Evolutionary conservation across 2,329 filamentous ascomycete genomes (phyloP).

Genomic region (Sclerotinia subarctica): DNA sequence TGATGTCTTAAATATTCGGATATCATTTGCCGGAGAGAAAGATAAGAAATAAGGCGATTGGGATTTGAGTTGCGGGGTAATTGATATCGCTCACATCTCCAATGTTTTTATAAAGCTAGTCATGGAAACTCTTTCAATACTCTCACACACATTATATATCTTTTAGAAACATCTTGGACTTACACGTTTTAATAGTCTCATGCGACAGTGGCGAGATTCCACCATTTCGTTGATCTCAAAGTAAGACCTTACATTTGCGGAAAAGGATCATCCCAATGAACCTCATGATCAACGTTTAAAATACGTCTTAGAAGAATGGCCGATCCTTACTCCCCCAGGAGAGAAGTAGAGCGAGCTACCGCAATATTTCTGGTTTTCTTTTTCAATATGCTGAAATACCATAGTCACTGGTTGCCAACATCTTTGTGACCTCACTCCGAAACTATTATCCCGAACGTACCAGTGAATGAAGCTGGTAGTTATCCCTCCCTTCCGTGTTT

Average conservation of each 20-base stretch:
- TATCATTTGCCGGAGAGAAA: background rate
- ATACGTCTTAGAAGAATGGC: background rate
- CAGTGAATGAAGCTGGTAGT: too few relatives aligned
- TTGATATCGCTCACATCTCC: background rate
- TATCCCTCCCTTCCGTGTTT: too few relatives aligned
- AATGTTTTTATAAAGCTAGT: background rate
- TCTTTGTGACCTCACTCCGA: too few relatives aligned
- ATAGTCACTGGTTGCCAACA: too few relatives aligned
- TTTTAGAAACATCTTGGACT: background rate
- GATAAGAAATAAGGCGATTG: background rate
- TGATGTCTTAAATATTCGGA: conserved; percentile 1
- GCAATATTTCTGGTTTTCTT: too few relatives aligned
- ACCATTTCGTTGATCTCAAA: background rate
- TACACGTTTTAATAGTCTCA: background rate
- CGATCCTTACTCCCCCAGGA: background rate
- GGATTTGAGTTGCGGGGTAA: background rate
- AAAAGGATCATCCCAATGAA: background rate
- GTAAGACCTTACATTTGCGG: background rate
- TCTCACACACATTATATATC: background rate
- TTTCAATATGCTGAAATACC: too few relatives aligned
- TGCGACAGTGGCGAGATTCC: background rate
- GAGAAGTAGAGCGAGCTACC: background rate
- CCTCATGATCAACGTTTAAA: background rate
- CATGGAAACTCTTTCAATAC: background rate
- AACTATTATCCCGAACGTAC: too few relatives aligned